A percentile compares a stretch with the other conserved stretches of the same genome.
Evolutionary conservation across 1,139 yeast genomes (phyloP).

Genomic region (Yamadazyma siamensis): DNA sequence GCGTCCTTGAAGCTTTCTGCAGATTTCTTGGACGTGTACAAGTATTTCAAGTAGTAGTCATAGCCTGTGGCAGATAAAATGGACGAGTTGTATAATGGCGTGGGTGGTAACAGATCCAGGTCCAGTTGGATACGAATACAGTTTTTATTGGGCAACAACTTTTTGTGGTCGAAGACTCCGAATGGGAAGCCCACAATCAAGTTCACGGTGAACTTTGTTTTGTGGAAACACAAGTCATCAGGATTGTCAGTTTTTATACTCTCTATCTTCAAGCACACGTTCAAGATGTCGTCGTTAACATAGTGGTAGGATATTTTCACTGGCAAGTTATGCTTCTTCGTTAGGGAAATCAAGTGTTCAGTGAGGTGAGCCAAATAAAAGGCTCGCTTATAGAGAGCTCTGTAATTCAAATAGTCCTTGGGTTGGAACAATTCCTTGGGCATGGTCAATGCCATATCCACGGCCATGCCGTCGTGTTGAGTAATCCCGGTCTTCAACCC

Average conservation of each 20-base stretch:
- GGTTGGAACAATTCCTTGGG: constrained; percentile 71
- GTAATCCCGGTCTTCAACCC: constrained; percentile 76
- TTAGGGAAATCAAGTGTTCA: constrained; percentile 52
- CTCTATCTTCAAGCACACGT: constrained; percentile 60
- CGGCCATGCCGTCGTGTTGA: constrained; percentile 48
- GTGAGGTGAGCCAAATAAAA: constrained; percentile 80
- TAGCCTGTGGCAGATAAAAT: constrained; percentile 66
- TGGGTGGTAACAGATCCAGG: constrained; percentile 56
- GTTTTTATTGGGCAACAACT: constrained; percentile 73
- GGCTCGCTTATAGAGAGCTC: constrained; percentile 87
- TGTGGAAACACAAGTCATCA: constrained; percentile 53
- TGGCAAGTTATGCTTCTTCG: constrained; percentile 54
- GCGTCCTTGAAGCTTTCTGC: constrained; percentile 90
- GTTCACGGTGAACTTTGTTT: constrained; percentile 70
- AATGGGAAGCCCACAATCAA: constrained; percentile 71
- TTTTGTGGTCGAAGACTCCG: constrained; percentile 68
- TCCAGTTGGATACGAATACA: constrained; percentile 68
- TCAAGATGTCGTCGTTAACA: constrained; percentile 61
- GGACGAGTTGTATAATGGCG: constrained; percentile 84
- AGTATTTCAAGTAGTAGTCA: constrained; percentile 66
- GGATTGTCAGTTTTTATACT: constrained; percentile 47
- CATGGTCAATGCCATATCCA: constrained; percentile 82
- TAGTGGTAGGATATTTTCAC: constrained; percentile 56
- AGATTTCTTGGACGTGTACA: constrained; percentile 71
- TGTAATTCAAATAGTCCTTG: constrained; percentile 85